Evolutionary conservation across 805 yeast genomes (phyloP), one percentile per base, ranked within the genome.

Genomic region (Kurtzmaniella cleridarum): DNA sequence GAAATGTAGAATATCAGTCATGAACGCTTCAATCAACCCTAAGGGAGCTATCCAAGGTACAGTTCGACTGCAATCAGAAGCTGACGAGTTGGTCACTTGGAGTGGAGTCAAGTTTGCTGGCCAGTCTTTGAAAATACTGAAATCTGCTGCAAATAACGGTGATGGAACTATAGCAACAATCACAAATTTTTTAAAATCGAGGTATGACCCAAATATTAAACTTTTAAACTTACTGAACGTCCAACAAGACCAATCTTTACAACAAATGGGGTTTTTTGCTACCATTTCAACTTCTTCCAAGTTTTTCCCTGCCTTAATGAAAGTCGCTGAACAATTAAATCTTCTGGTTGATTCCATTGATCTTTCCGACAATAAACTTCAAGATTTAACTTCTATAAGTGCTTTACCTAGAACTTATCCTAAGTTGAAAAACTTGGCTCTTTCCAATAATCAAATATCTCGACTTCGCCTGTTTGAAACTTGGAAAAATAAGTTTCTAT

Each of bases 301-400:
- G 59, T 81, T 89, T 74, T 88, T 91, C 58, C 84, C 88, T 9
- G 98, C 98, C 1, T 63, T 93, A 47, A 78, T 91, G 84, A 85
- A 83, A 55, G 61, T 91, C 7, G 95, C 95, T 1, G 62, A 67
- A 3, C 76, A 76, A 38, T 45, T 62, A 38, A 66, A 67, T 40
- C 44, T 68, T n/a, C 78, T 76, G 20, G 82, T 89, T 3, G 82
- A 80, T 24, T 81, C 88, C 41, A 76, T 90, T 6, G 84, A 81
- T 57, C 59, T 88, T 27, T 76, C 90, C 3, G 47, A 49, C 35
- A 93, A 66, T 57, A 71, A 72, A 40, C 59, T 93, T 30, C 60
- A 63, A 18, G 95, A 87, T 51, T 70, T 86, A 29, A 53, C 60
- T 24, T 60, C 73, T 18, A 67, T 90, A 18, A 63, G 81, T 0